Percentiles rank a stretch among this genome's conserved stretches.
Evolutionary conservation across 106 monocot genomes (phyloP).

Genomic region (Dendrobium nobile): DNA sequence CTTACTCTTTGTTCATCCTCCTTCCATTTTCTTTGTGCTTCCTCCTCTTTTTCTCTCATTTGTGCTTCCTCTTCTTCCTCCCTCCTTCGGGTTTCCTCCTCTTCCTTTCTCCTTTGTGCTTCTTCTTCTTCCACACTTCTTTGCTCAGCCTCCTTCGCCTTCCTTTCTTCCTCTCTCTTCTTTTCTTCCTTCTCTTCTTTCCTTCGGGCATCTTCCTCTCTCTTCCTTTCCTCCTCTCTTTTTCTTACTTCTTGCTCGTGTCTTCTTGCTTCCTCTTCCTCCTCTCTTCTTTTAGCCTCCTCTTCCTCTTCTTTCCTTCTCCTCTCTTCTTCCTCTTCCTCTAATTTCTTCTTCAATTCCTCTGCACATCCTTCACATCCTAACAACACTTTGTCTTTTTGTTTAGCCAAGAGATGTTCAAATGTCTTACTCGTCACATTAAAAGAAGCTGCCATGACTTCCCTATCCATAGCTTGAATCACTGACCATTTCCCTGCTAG

Average conservation of each 20-base stretch:
- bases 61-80: too few species aligned
- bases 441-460: conserved; percentile 39
- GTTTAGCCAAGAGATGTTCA: conserved; percentile 24
- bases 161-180: neutral
- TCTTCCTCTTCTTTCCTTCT: conserved; percentile 7
- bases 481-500: conserved; percentile 52
- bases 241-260: neutral
- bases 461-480: conserved; percentile 26
- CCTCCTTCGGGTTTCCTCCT: neutral
- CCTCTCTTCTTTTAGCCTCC: neutral
- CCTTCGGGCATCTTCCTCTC: conserved; percentile 8
- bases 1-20: neutral
- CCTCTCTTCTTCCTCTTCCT: conserved; percentile 13
- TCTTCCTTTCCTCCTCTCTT: neutral
- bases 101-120: neutral
- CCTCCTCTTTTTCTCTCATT: neutral
- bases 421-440: conserved; percentile 20
- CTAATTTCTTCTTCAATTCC: conserved; percentile 30
- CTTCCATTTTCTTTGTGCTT: neutral
- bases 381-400: conserved; percentile 35
- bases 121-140: conserved; percentile 8
- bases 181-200: conserved; percentile 4
- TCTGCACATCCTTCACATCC: conserved; percentile 59
- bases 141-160: neutral
- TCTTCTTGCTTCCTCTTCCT: neutral